Evolutionary conservation across 1,284 basidiomycete genomes (phyloP), one percentile per base, ranked within the genome.

Genomic region (Ustilago shanxiensis): DNA sequence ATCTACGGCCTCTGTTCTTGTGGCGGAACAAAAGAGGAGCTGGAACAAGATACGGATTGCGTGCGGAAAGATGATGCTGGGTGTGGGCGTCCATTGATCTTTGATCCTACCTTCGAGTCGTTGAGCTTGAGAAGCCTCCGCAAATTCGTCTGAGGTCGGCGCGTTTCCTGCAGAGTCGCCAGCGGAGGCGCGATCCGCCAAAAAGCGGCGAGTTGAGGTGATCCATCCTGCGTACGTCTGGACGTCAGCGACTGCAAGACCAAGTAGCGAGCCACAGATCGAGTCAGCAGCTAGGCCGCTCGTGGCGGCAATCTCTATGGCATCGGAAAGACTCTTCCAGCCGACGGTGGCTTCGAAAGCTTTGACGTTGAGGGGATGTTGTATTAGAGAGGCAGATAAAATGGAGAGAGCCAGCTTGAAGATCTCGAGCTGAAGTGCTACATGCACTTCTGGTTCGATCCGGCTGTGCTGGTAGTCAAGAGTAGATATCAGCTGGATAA

Each of bases 391-490:
- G n/a, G 78, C 81, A 1, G 71, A 61, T 2, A 83, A 41, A 29
- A 84, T 79, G 14, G 79, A 66, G 22, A 84, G 68, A 7, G 82
- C 66, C 2, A 74, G 66, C 45, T 79, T 71, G 59, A 82, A 77
- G 33, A 84, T 72, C 51, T 81, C 79, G 24, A 76, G 33, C 18
- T 68, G 65, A 14, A 79, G 65, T 24, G 53, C 57, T 16, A 53
- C 47, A 6, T 70, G 60, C 7, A 45, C 53, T 2, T 62, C 55
- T 47, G 45, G 28, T 1, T 60, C 57, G 0, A 45, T 20, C 18
- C 55, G 35, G 9, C 41, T 11, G 13, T 57, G 60, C 18, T 62
- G 53, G 7, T 29, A 31, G 22, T 81, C 77, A 8, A 84, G 61
- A 0, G 73, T 63, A 5, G 76, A 77, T 10, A 84, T 72, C n/a